Conservation (phyloP, 371 early-diverging fungal species). For the Coemansia sp. region DNA sequence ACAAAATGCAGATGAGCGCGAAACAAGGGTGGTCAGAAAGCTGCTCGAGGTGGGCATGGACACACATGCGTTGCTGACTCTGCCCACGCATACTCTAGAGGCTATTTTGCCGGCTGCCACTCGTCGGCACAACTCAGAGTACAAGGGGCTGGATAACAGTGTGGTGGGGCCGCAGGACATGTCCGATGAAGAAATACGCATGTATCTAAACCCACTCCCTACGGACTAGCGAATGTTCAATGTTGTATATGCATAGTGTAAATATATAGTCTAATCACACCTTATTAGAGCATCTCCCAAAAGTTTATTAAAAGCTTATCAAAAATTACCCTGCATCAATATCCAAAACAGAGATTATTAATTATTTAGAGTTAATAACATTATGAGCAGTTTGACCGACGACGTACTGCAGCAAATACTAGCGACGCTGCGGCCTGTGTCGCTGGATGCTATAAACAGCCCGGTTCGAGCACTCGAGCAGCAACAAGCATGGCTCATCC, state of each 20-base stretch:
- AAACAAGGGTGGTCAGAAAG: not conserved
- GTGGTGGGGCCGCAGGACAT: constrained; percentile 24
- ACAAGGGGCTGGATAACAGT: constrained; percentile 7
- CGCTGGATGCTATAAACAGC: not conserved
- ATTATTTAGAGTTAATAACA: no score
- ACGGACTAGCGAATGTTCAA: no score
- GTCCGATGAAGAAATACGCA: constrained; percentile 20
- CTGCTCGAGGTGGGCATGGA: constrained; percentile 12
- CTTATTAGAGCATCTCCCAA: not conserved
- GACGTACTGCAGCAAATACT: not conserved
- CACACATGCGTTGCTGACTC: constrained; percentile 14
- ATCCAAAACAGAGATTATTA: not conserved
- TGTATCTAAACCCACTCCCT: not conserved
- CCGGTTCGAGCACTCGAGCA: not conserved
- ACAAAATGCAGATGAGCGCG: not conserved
- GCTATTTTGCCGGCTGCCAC: constrained; percentile 3
- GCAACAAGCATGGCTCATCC: not conserved
- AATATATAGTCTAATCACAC: not conserved
- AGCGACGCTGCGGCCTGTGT: not conserved
- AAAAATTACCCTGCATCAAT: not conserved
- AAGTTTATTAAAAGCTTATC: constrained; percentile 6
- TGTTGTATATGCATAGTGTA: no score
- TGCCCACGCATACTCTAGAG: constrained; percentile 25
- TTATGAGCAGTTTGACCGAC: not conserved
- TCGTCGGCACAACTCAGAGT: not conserved